These are phyloP conservation scores for Rickenella mellea DNA, from an alignment of 768 basidiomycete species.

Conservation along the genomic window DNA sequence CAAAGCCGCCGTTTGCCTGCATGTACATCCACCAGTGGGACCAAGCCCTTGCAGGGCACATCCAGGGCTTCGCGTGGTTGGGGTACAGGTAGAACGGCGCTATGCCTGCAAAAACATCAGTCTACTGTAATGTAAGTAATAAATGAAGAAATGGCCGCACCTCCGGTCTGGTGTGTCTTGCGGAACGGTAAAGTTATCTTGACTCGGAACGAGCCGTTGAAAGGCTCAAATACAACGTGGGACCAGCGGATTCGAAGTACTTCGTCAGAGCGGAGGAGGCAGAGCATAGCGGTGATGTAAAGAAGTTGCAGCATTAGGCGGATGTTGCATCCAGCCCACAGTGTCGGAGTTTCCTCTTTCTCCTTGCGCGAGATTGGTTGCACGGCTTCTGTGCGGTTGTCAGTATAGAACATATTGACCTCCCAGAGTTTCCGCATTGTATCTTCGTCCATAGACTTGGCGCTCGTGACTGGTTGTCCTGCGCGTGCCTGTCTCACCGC, in stretches of 20 bases:
- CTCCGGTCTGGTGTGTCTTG: slow-evolving; percentile 15
- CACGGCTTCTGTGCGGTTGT: slow-evolving; percentile 3
- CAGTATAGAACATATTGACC: slow-evolving; percentile 2
- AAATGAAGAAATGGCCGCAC: slow-evolving; percentile 4
- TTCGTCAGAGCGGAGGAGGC: slow-evolving; percentile 17
- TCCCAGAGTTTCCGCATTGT: slow-evolving; percentile 11
- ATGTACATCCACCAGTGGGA: slow-evolving; percentile 23
- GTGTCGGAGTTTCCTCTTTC: neutral
- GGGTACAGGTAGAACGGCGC: slow-evolving; percentile 12
- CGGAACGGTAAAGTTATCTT: slow-evolving; percentile 9
- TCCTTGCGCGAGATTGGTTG: slow-evolving; percentile 6
- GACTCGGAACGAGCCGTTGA: neutral
- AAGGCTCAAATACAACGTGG: slow-evolving; percentile 4
- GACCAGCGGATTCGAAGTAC: slow-evolving; percentile 13
- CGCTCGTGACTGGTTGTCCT: slow-evolving; percentile 15
- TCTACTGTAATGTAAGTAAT: neutral
- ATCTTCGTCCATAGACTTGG: slow-evolving; percentile 12
- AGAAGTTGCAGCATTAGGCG: slow-evolving; percentile 14
- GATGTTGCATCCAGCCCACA: slow-evolving; percentile 12
- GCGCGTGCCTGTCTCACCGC: slow-evolving; percentile 7
- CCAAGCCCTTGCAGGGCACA: slow-evolving; percentile 8
- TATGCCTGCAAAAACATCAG: slow-evolving; percentile 5
- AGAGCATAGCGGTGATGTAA: slow-evolving; percentile 12
- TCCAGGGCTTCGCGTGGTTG: slow-evolving; percentile 7
- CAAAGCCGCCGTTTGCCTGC: no score